Conservation (phyloP, 2,329 filamentous ascomycete species). For the Gnomoniopsis smithogilvyi region DNA sequence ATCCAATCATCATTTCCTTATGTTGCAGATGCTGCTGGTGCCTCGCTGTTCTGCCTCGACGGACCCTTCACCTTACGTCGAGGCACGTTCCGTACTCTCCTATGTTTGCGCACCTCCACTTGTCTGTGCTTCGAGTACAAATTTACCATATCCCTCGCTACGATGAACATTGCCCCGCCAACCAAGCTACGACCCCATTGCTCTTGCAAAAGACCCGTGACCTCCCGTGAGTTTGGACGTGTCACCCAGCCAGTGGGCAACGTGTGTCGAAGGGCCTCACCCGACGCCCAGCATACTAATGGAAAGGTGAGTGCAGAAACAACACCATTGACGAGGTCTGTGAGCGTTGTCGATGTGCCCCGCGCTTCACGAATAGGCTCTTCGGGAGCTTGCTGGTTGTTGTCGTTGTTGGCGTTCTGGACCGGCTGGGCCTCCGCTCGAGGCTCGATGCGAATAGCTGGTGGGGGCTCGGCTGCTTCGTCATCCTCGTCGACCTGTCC, state of each 20-base stretch:
- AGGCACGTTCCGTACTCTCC: conserved; percentile 50
- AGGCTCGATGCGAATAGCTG: conserved; percentile 5
- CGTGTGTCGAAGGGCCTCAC: conserved; percentile 66
- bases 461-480: conserved; percentile 9
- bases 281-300: conserved; percentile 73
- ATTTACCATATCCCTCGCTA: conserved; percentile 67
- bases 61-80: conserved; percentile 7
- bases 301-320: conserved; percentile 70
- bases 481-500: conserved; percentile 5
- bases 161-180: conserved; percentile 84
- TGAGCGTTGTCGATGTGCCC: conserved; percentile 33
- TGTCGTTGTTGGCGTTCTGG: conserved; percentile 18
- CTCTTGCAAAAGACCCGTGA: conserved; percentile 69
- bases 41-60: conserved; percentile 22
- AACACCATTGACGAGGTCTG: conserved; percentile 45
- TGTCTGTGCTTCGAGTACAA: conserved; percentile 63
- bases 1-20: not conserved
- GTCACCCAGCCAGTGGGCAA: conserved; percentile 68
- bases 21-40: not conserved
- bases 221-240: conserved; percentile 35
- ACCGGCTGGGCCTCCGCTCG: not conserved
- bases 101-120: conserved; percentile 52
- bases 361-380: conserved; percentile 22
- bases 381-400: conserved; percentile 18
- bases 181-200: conserved; percentile 87